Evolutionary conservation across 2,329 filamentous ascomycete species (phyloP).

Genomic region (Diatrype stigma): DNA sequence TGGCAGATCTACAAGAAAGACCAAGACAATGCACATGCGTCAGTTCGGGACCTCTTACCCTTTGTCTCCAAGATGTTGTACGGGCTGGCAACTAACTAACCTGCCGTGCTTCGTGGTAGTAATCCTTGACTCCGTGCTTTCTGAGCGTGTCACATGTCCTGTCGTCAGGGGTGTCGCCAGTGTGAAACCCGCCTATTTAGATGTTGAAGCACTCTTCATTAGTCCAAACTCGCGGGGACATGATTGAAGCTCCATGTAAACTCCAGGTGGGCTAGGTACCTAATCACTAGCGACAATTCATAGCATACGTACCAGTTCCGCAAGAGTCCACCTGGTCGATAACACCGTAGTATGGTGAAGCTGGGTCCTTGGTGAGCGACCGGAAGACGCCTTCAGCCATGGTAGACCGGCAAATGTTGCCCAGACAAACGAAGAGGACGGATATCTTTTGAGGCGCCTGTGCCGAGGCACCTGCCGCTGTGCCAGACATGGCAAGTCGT

Average conservation of each 20-base stretch:
- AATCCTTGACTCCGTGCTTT: conserved; percentile 70
- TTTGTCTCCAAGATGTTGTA: not conserved
- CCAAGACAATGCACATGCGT: too few species aligned
- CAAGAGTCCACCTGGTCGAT: conserved; percentile 78
- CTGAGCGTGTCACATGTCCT: conserved; percentile 78
- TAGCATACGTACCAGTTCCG: conserved; percentile 59
- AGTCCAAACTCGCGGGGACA: too few species aligned
- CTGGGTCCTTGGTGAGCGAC: conserved; percentile 55
- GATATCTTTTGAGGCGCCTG: conserved; percentile 43
- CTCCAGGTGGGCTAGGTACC: too few species aligned
- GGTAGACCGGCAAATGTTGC: conserved; percentile 90
- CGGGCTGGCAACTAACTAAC: conserved; percentile 38
- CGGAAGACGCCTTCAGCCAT: conserved; percentile 97
- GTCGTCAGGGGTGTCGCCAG: conserved; percentile 69
- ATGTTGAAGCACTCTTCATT: not conserved
- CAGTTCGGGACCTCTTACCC: conserved; percentile 2
- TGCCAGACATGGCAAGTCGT: conserved; percentile 5
- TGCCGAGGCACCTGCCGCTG: not conserved
- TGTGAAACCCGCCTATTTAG: conserved; percentile 69
- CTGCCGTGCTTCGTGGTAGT: conserved; percentile 72
- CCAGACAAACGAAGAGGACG: conserved; percentile 91
- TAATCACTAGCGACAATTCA: too few species aligned
- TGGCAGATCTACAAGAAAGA: conserved; percentile 44
- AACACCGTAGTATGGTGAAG: conserved; percentile 50
- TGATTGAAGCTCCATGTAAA: not conserved